phyloP scores from a whole-genome alignment of 208 protist genomes.

The Trypanosoma avium region DNA sequence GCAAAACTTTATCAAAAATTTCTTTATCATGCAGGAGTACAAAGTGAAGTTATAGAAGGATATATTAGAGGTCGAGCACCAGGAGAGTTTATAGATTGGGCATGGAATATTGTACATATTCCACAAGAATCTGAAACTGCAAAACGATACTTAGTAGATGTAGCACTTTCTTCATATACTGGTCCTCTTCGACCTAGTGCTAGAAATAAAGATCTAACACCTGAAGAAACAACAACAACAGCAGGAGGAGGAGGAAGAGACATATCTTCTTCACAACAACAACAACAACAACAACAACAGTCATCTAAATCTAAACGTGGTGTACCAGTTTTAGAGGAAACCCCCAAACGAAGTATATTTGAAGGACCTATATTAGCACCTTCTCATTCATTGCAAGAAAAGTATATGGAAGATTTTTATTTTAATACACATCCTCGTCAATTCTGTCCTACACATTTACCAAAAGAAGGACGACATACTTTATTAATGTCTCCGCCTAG shows the following conservation, averaged over 20 bases:
- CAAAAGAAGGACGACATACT: slow-evolving; percentile 27
- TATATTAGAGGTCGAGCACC: slow-evolving; percentile 47
- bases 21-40: slow-evolving; percentile 41
- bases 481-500: slow-evolving; percentile 43
- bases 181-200: slow-evolving; percentile 36
- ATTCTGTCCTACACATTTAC: slow-evolving; percentile 73
- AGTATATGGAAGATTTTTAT: slow-evolving; percentile 61
- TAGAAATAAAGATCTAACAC: too few species aligned
- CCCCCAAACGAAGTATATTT: slow-evolving; percentile 11
- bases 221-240: too few species aligned
- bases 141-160: slow-evolving; percentile 59
- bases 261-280: too few species aligned
- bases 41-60: slow-evolving; percentile 54
- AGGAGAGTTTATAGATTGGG: slow-evolving; percentile 61
- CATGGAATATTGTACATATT: slow-evolving; percentile 71
- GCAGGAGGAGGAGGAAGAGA: background rate
- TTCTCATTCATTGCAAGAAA: background rate
- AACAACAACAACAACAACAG: background rate
- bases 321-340: background rate
- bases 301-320: slow-evolving; percentile 9
- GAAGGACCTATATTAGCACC: slow-evolving; percentile 20
- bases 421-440: slow-evolving; percentile 59
- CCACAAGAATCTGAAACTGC: slow-evolving; percentile 25
- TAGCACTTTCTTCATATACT: slow-evolving; percentile 39
- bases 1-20: slow-evolving; percentile 65